Base-by-base conservation (phyloP, 108 stramenopile species). In the Nitzschia palea region DNA sequence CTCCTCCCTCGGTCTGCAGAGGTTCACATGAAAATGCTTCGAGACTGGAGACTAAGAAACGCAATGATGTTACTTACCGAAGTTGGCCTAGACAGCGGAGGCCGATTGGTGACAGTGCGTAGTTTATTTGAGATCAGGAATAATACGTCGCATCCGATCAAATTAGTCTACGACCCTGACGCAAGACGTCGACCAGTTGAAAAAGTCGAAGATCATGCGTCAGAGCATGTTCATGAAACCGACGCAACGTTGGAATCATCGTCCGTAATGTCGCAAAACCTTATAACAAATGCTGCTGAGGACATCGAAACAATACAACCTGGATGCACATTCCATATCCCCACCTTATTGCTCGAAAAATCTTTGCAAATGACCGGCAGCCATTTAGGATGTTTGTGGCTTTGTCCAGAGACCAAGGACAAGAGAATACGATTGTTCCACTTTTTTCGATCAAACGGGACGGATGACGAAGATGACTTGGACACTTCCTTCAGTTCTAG, bases 1-100 rank as follows among this genome's bases (percentile, higher is more conserved):
- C 56, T 98, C 44, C 51, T 62, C 22, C 90, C 97, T 23, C 82
- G 89, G 25, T 90, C 84, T 22, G 60, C 44, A 8, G 40, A 64
- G 48, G 61, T 93, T 22, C 74, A 68, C 18, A 27, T 66, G 14
- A 91, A 86, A 62, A 60, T 90, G 9, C 54, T 35, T 25, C 48
- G 68, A 18, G 95, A 97, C 42, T 94, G 94, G 91, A 61, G 91
- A 44, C 50, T 97, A 18, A 57, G 67, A 36, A 94, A 96, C 67
- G 87, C 93, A 17, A 68, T 97, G 65, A 74, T 86, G 53, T 32
- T 98, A 4, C 66, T 98, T 29, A 79, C 93, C 4, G 95, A 97
- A 55, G 93, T 98, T 33, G 78, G 81, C 8, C 84, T 87, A 17
- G 81, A 94, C 22, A 89, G 93, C 67, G 95, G 97, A 3, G 95